These are phyloP conservation scores for Penicillium argentinense DNA, from an alignment of 495 filamentous ascomycete genomes.

Conservation along the genomic window DNA sequence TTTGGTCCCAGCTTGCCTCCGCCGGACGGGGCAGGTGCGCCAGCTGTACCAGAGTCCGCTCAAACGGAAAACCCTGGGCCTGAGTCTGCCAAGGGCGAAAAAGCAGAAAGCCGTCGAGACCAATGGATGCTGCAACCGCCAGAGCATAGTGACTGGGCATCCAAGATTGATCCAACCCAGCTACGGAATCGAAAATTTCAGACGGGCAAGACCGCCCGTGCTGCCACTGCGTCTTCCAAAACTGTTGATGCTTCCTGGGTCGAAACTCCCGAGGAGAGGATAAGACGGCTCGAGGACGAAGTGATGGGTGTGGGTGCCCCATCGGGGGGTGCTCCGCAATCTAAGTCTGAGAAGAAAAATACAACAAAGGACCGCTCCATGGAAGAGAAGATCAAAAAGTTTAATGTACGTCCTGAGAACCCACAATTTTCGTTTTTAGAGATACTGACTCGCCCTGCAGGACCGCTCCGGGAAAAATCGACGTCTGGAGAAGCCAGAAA, in stretches of 20 bases:
- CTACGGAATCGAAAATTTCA: conserved; percentile 82
- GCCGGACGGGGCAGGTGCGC: conserved; percentile 28
- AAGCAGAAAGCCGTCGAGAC: conserved; percentile 58
- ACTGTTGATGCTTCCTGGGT: conserved; percentile 72
- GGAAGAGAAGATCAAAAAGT: conserved; percentile 56
- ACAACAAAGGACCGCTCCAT: conserved; percentile 25
- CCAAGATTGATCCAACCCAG: conserved; percentile 81
- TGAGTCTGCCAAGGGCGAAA: conserved; percentile 3
- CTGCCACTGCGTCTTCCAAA: conserved; percentile 32
- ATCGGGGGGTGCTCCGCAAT: background rate
- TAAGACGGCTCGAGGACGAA: conserved; percentile 74
- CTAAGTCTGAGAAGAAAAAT: conserved; percentile 14
- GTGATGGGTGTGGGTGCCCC: conserved; percentile 67
- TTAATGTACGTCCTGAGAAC: conserved; percentile 51
- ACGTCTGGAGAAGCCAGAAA: conserved; percentile 60
- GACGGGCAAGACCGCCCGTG: conserved; percentile 58
- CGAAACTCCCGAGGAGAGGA: conserved; percentile 87
- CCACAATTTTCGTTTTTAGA: no score
- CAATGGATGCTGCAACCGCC: conserved; percentile 96
- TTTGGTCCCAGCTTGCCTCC: conserved; percentile 83
- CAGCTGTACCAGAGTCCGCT: conserved; percentile 15
- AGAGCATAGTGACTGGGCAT: conserved; percentile 56
- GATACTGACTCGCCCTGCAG: conserved; percentile 26
- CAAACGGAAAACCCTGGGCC: conserved; percentile 14
- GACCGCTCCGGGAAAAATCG: conserved; percentile 62